phyloP scores from a whole-genome alignment of 306 rosid genomes.

The Dalbergia oliveri region DNA sequence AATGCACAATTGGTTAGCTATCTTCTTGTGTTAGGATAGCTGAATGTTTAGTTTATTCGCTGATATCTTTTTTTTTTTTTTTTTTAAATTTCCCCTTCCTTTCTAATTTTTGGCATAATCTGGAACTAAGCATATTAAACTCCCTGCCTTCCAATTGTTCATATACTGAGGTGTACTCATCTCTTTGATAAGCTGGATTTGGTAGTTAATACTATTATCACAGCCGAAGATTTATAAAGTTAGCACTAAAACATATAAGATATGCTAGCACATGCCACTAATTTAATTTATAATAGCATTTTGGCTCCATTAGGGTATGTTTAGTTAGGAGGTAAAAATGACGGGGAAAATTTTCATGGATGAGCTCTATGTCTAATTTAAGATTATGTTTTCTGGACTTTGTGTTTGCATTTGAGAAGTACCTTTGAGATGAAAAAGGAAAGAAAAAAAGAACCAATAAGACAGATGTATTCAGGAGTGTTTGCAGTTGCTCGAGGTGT shows the following conservation, averaged over 20 bases:
- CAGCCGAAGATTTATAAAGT: background rate
- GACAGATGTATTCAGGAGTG: background rate
- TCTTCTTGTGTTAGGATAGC: background rate
- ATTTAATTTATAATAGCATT: too few species aligned
- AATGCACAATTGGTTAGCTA: background rate
- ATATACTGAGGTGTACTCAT: background rate
- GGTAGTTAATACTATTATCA: background rate
- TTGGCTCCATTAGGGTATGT: too few species aligned
- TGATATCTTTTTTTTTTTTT: background rate
- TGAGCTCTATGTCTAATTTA: too few species aligned
- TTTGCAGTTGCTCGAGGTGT: too few species aligned
- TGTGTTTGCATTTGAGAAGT: conserved; percentile 7
- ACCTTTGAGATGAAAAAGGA: background rate
- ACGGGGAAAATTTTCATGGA: too few species aligned
- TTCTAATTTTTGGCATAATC: background rate
- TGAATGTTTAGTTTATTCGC: conserved; percentile 25
- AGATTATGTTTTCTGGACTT: background rate
- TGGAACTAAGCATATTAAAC: background rate
- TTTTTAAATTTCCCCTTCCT: background rate
- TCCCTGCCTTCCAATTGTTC: background rate
- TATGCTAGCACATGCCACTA: too few species aligned
- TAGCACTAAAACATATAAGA: background rate
- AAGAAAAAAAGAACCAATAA: background rate
- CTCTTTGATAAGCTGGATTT: conserved; percentile 15
- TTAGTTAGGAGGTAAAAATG: too few species aligned